Conservation (phyloP, 108 stramenopile species). For the Asterionellopsis glacialis region DNA sequence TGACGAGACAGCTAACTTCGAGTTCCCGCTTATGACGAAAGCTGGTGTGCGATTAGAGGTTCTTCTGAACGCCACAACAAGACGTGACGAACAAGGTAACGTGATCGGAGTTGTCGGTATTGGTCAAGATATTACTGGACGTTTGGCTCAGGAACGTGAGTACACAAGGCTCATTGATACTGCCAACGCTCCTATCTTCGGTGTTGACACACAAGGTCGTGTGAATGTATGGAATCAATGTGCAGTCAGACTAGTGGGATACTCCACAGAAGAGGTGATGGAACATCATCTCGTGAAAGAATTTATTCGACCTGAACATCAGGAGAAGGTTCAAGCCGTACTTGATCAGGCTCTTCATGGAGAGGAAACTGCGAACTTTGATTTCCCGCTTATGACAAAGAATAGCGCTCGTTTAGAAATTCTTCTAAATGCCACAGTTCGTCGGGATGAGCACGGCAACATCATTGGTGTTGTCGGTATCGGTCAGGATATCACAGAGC, state of each 20-base stretch:
- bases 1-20: no score
- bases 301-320: slow-evolving; percentile 28
- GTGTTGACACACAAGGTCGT: slow-evolving; percentile 34
- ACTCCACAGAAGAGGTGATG: slow-evolving; percentile 28
- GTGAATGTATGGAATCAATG: slow-evolving; percentile 32
- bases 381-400: slow-evolving; percentile 35
- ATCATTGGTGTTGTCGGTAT: slow-evolving; percentile 69
- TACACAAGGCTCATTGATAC: no score
- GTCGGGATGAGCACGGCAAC: slow-evolving; percentile 45
- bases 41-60: no score
- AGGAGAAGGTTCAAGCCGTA: slow-evolving; percentile 28
- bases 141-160: no score
- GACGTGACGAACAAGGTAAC: no score
- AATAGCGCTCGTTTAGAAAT: slow-evolving; percentile 31
- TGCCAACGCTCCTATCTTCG: slow-evolving; percentile 73
- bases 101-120: no score
- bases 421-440: slow-evolving; percentile 62
- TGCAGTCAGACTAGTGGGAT: slow-evolving; percentile 13
- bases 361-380: slow-evolving; percentile 34
- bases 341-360: slow-evolving; percentile 26
- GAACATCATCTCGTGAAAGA: slow-evolving; percentile 23
- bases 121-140: no score
- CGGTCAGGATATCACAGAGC: slow-evolving; percentile 74
- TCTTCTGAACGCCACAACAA: no score
- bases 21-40: no score